These are phyloP conservation scores for Rosa multiflora DNA, from an alignment of 306 rosid genomes.

Conservation along the genomic window DNA sequence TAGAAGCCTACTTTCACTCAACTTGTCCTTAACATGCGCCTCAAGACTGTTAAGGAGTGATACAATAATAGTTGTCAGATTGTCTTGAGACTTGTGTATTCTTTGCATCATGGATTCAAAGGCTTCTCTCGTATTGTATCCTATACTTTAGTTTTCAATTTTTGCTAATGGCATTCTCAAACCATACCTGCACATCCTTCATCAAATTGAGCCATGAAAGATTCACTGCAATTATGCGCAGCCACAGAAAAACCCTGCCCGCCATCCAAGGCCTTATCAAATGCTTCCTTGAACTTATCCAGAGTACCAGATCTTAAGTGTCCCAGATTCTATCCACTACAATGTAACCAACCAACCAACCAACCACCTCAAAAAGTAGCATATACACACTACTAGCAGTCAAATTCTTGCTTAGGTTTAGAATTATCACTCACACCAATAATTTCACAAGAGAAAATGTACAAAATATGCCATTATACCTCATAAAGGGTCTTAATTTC, in stretches of 20 bases:
- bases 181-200: conserved; percentile 68
- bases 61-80: conserved; percentile 2
- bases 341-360: no score
- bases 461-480: no score
- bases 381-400: no score
- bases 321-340: no score
- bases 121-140: conserved; percentile 1
- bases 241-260: conserved; percentile 82
- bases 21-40: neutral
- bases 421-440: no score
- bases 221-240: conserved; percentile 45
- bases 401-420: no score
- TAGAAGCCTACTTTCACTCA: conserved; percentile 8
- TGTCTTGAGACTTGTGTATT: neutral
- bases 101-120: neutral
- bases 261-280: conserved; percentile 78
- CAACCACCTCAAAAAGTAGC: no score
- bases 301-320: conserved; percentile 66
- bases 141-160: conserved; percentile 9
- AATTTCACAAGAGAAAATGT: no score
- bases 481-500: no score
- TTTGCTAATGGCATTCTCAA: conserved; percentile 15
- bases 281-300: conserved; percentile 78
- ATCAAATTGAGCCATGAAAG: conserved; percentile 67
- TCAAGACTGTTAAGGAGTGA: conserved; percentile 13